Evolutionary conservation across 1,284 basidiomycete species (phyloP).

Genomic region (Chalciporus piperatoides): DNA sequence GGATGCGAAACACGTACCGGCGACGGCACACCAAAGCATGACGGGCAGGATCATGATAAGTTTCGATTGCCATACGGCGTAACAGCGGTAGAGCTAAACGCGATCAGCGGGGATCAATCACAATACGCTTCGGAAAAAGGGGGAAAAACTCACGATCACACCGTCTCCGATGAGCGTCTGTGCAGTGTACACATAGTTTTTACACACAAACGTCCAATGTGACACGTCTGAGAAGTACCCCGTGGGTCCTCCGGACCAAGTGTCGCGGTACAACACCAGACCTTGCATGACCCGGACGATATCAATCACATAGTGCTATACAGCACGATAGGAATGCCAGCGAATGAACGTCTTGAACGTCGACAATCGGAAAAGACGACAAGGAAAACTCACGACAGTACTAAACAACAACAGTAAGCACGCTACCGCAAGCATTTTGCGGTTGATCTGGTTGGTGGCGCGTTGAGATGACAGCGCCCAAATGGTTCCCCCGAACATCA

Average conservation of each 20-base stretch:
- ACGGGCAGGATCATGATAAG: constrained; percentile 18
- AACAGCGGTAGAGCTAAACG: constrained; percentile 26
- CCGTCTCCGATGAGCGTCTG: constrained; percentile 36
- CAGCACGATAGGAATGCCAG: not conserved
- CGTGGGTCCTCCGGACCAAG: constrained; percentile 4
- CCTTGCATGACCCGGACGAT: constrained; percentile 13
- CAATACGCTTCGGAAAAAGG: not conserved
- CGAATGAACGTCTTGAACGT: too few species aligned
- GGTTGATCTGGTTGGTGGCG: not conserved
- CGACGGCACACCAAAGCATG: constrained; percentile 21
- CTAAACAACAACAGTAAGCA: constrained; percentile 7
- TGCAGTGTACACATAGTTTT: constrained; percentile 30
- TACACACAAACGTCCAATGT: constrained; percentile 28
- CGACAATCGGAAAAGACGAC: too few species aligned
- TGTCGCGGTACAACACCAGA: constrained; percentile 1
- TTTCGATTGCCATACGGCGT: constrained; percentile 23
- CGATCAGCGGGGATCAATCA: constrained; percentile 2
- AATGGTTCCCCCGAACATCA: constrained; percentile 12
- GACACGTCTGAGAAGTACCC: constrained; percentile 27
- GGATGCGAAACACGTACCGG: constrained; percentile 8
- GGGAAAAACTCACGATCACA: constrained; percentile 30
- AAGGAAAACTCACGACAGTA: not conserved
- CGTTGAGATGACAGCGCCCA: constrained; percentile 1
- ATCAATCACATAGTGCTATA: constrained; percentile 23
- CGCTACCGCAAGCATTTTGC: not conserved